Percentiles rank a stretch among this genome's conserved stretches.
phyloP scores from a whole-genome alignment of 805 yeast genomes.

The Metschnikowia arizonensis region DNA sequence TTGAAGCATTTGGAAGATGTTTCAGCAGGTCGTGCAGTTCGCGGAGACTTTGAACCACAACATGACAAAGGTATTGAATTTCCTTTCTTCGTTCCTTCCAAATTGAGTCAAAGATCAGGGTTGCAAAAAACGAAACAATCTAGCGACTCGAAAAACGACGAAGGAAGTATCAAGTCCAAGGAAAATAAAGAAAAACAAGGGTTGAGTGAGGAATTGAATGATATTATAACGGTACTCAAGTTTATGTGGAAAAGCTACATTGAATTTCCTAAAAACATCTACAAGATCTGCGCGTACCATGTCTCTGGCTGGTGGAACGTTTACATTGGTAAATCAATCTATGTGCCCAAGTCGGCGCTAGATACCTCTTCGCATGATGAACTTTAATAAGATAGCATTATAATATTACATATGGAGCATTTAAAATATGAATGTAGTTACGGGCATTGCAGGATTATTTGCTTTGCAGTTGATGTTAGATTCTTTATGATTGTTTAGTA shows the following conservation, averaged over 20 bases:
- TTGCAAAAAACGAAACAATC: neutral
- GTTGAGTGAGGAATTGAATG: constrained; percentile 43
- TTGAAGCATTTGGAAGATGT: constrained; percentile 39
- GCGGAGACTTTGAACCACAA: constrained; percentile 38
- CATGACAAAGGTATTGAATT: constrained; percentile 34
- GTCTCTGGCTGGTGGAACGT: constrained; percentile 63
- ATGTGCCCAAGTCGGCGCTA: constrained; percentile 15
- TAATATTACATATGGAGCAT: neutral
- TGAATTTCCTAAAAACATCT: constrained; percentile 62
- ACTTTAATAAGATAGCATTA: constrained; percentile 10
- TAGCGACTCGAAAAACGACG: constrained; percentile 3
- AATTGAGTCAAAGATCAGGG: neutral
- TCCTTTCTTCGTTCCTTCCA: constrained; percentile 29
- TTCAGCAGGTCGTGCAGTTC: constrained; percentile 34
- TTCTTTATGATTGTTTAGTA: too few relatives aligned
- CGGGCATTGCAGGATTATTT: too few relatives aligned
- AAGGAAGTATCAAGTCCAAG: constrained; percentile 10
- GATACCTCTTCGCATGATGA: constrained; percentile 13
- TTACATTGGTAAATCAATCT: constrained; percentile 56
- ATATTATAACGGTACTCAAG: constrained; percentile 54
- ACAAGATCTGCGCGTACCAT: constrained; percentile 46
- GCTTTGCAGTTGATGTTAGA: too few relatives aligned
- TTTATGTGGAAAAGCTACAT: constrained; percentile 66
- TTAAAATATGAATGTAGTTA: neutral
- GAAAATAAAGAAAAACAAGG: constrained; percentile 7